Percentiles rank a stretch among this genome's conserved stretches.
Evolutionary conservation across 2,329 filamentous ascomycete genomes (phyloP).

Genomic region (Fusarium agapanthi): DNA sequence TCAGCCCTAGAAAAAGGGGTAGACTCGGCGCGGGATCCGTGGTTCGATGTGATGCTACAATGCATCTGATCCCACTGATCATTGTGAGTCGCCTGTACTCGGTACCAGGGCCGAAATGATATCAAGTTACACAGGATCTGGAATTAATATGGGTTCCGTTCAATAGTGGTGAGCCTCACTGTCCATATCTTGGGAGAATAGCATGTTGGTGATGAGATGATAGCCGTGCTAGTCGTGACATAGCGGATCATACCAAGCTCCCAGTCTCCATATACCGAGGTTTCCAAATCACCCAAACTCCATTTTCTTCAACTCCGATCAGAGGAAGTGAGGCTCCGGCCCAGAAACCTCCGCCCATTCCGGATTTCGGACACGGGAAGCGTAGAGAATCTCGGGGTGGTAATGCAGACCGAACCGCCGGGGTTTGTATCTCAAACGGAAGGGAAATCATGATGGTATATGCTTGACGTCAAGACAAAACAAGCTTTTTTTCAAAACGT

Average conservation of each 20-base stretch:
- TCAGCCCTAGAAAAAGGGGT: slow-evolving; percentile 28
- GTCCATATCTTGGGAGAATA: not conserved
- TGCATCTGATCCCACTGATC: not conserved
- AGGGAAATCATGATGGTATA: too few species aligned
- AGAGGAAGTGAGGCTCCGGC: not conserved
- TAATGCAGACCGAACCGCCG: slow-evolving; percentile 10
- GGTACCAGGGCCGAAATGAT: not conserved
- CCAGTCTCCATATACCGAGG: not conserved
- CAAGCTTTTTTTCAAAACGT: not conserved
- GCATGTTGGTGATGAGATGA: not conserved
- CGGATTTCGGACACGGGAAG: not conserved
- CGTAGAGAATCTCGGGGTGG: slow-evolving; percentile 2
- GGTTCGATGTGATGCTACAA: not conserved
- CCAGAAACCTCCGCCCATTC: not conserved
- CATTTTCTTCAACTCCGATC: not conserved
- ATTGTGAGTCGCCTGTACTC: too few species aligned
- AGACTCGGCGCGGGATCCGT: not conserved
- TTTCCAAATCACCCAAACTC: not conserved
- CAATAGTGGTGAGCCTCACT: not conserved
- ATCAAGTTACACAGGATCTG: not conserved
- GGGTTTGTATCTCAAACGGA: not conserved
- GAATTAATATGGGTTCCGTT: rapidly evolving
- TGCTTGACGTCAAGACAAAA: not conserved
- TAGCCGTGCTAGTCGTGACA: slow-evolving; percentile 1
- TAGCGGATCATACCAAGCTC: not conserved